Evolutionary conservation across 768 basidiomycete species (phyloP), one percentile per base, ranked within the genome.

Genomic region (Tricholoma terreum): DNA sequence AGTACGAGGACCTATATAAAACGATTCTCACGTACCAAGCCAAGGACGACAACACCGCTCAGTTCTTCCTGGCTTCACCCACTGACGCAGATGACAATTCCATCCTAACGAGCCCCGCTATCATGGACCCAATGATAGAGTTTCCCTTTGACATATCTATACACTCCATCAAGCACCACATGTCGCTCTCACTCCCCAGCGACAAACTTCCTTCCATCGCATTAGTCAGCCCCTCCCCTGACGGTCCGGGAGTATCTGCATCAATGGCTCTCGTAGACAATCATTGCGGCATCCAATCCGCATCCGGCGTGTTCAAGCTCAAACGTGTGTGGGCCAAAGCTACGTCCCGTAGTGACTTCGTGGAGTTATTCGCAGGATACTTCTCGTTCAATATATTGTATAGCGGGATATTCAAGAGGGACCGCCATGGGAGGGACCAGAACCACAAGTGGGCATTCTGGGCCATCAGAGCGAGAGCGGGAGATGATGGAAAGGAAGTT

Each of bases 311-410:
- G 6, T 68, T 76, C 61, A 74, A 71, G 24, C 66, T 77, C 55
- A 69, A 67, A 48, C 70, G 70, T 7, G 62, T 69, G 27, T 77
- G 75, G 72, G 63, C 56, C 58, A 64, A 22, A 67, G 58, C 4
- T 40, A 58, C 19, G 38, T 40, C 38, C 8, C n/a, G 38, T 6
- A 40, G n/a, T 40, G 38, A 17, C n/a, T 35, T 57, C 4, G 56
- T 61, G 24, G 75, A 77, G 31, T 64, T 77, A 14, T 77, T 75
- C n/a, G 75, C 74, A 58, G 76, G 75, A 1, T 73, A 61, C 52
- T 66, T 77, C 55, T 68, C 72, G 34, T 75, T 77, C 50, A 61
- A 67, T 12, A 66, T 77, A 17, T 62, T 53, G 35, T 75, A 72
- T 48, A 71, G 72, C 45, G 56, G 55, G 33, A 56, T 76, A 60